These are phyloP conservation scores for Steccherinum ochraceum DNA, from an alignment of 768 basidiomycete genomes.

Conservation along the genomic window DNA sequence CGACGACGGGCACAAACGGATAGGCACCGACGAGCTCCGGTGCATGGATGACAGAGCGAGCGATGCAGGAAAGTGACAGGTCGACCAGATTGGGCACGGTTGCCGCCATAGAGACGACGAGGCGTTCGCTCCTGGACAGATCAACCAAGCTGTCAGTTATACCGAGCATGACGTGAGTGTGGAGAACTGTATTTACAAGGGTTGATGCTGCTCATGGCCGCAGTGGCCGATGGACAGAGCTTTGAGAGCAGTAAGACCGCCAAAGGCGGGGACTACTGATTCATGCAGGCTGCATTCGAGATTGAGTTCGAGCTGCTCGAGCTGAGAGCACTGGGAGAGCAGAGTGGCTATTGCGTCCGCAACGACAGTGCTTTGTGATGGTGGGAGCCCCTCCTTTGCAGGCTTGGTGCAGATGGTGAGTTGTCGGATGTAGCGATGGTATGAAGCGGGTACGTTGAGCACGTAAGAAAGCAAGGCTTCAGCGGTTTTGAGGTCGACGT, in stretches of 20 bases:
- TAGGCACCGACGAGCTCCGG: conserved; percentile 48
- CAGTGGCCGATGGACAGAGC: conserved; percentile 43
- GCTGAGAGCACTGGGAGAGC: conserved; percentile 41
- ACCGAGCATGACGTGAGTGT: conserved; percentile 4
- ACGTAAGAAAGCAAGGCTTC: conserved; percentile 47
- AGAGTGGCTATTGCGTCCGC: conserved; percentile 23
- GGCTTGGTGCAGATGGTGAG: conserved; percentile 44
- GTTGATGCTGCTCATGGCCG: conserved; percentile 28
- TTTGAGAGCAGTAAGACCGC: conserved; percentile 34
- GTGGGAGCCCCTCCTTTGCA: conserved; percentile 12
- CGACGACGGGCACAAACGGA: conserved; percentile 54
- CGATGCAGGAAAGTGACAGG: conserved; percentile 56
- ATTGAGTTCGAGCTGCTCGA: conserved; percentile 41
- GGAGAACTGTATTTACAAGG: conserved; percentile 26
- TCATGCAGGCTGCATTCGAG: conserved; percentile 45
- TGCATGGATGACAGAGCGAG: conserved; percentile 62
- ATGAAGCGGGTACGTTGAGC: conserved; percentile 47
- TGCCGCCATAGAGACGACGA: conserved; percentile 63
- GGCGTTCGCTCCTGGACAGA: conserved; percentile 55
- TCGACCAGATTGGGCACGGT: conserved; percentile 48
- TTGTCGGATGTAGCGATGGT: conserved; percentile 41
- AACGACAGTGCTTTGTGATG: background rate
- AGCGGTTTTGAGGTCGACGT: conserved; percentile 41
- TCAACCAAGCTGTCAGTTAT: conserved; percentile 9
- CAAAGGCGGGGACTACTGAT: conserved; percentile 43